A percentile compares a stretch with the other conserved stretches of the same genome.
Conservation (phyloP, 78 protist genomes). For the Creolimax fragrantissima region DNA sequence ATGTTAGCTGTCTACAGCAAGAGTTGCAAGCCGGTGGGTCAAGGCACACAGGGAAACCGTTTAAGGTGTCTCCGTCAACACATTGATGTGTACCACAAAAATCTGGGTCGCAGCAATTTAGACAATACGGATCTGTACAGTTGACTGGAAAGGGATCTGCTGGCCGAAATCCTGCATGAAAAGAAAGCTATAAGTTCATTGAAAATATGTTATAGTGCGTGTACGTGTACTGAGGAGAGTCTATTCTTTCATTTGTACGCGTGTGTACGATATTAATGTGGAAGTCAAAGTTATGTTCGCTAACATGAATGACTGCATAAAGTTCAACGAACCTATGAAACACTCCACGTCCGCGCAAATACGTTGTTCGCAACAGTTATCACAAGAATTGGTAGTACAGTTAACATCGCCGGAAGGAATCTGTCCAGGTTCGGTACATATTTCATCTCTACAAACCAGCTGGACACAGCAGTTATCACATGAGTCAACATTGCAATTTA, state of each 20-base stretch:
- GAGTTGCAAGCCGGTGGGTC: neutral
- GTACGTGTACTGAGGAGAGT: neutral
- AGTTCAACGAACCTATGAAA: neutral
- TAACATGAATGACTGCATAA: neutral
- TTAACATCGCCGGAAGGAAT: neutral
- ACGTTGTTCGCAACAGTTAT: neutral
- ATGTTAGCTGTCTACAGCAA: neutral
- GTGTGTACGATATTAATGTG: neutral
- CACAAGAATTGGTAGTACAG: neutral
- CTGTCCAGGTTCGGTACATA: neutral
- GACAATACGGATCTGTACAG: neutral
- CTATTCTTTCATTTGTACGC: neutral
- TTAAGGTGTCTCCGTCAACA: neutral
- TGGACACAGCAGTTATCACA: constrained; percentile 13
- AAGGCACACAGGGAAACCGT: neutral
- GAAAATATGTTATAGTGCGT: neutral
- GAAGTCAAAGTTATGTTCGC: neutral
- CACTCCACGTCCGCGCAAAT: neutral
- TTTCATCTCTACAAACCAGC: neutral
- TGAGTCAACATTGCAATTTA: neutral
- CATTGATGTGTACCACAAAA: neutral
- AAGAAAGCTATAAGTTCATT: neutral
- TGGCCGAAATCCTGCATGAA: neutral
- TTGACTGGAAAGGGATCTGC: neutral
- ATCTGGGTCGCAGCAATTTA: neutral